These are phyloP conservation scores for Mycena belliarum DNA, from an alignment of 768 basidiomycete genomes.

Conservation along the genomic window DNA sequence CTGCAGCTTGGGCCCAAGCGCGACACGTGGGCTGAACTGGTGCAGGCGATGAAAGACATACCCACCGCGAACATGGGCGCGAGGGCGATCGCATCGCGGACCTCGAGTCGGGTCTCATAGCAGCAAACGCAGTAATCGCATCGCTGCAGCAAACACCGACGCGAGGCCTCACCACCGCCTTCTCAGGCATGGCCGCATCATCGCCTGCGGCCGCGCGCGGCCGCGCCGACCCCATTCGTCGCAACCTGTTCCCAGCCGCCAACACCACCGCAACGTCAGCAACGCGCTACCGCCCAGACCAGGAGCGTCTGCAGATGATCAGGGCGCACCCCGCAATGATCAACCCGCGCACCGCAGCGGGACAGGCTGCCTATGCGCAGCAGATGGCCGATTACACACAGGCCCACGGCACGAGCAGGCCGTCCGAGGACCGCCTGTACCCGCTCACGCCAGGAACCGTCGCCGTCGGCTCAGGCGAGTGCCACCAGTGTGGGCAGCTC, in stretches of 20 bases:
- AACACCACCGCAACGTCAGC: background rate
- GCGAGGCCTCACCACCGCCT: background rate
- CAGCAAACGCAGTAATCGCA: background rate
- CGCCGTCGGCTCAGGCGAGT: constrained; percentile 21
- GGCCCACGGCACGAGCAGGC: background rate
- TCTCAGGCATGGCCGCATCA: background rate
- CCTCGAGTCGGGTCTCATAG: background rate
- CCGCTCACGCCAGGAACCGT: constrained; percentile 26
- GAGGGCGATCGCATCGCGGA: background rate
- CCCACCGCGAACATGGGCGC: background rate
- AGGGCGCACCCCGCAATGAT: constrained; percentile 13
- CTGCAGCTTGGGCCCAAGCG: background rate
- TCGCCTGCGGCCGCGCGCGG: background rate
- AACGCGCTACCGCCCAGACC: background rate
- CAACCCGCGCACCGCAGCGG: constrained; percentile 23
- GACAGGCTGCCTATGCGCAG: constrained; percentile 2
- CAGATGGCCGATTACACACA: constrained; percentile 14
- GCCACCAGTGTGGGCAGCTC: constrained; percentile 24
- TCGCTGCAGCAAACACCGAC: background rate
- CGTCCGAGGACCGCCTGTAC: constrained; percentile 20
- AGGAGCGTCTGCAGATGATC: background rate
- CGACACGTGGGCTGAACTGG: background rate
- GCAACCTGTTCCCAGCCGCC: background rate
- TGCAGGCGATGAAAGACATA: background rate
- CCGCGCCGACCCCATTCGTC: background rate